Base-by-base conservation (phyloP, 73 alveolate genomes). In the Urostyla sp. region DNA sequence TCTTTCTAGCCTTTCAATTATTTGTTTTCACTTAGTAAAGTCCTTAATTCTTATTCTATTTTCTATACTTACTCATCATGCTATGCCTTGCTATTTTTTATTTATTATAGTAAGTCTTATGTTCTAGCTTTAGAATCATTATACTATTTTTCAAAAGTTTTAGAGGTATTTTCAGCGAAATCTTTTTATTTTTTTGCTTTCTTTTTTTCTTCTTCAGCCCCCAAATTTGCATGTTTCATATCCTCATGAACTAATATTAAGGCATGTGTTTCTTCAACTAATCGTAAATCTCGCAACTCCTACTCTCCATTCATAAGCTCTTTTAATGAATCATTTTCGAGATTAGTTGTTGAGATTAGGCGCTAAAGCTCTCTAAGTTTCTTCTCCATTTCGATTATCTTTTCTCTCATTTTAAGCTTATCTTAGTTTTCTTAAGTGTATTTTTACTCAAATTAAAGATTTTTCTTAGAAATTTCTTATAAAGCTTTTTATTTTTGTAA, bases 301-400 rank as follows among this genome's bases (percentile, higher is more conserved):
- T 78, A 72, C 55, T 81, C 91, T n/a, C 85, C 66, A 18, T 37
- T 46, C 15, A 81, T 24, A 0, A 57, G 53, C n/a, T 67, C n/a
- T 54, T 81, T 67, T 13, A 81, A 60, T 34, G 82, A 43, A 44
- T 81, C 69, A 51, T 81, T 81, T 51, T 81, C 91, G 21, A 81
- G 80, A 6, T 59, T 59, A 54, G 79, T 28, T 8, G 58, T 85
- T 13, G 72, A 59, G n/a, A 81, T 36, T 40, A 69, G 46, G 59
- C 79, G 51, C 43, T 52, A 44, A 16, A 72, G n/a, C 16, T 28
- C 75, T 48, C 91, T 81, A 32, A 81, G 34, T 16, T 52, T 67
- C 67, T 81, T 63, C 36, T 81, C 91, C 11, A 69, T 18, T 44
- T 81, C 69, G 27, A 80, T 67, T 32, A 81, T 26, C 2, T 81